phyloP scores from a whole-genome alignment of 768 basidiomycete genomes.

The Antrodiella citrinella region DNA sequence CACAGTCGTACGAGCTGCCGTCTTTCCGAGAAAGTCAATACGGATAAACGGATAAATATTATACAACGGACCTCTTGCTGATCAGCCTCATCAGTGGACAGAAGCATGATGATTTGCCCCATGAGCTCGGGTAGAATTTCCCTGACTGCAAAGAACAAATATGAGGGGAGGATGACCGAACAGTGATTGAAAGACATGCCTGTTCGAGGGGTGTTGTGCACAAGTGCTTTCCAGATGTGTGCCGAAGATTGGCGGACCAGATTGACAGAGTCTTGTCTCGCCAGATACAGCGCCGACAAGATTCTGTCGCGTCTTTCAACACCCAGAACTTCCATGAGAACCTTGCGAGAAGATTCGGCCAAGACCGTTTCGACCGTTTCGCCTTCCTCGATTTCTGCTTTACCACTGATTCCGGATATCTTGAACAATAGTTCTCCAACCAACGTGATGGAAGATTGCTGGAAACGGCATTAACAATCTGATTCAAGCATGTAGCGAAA shows the following conservation, averaged over 20 bases:
- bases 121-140: slow-evolving; percentile 88
- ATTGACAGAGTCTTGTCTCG: slow-evolving; percentile 87
- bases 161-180: slow-evolving; percentile 1
- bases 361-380: slow-evolving; percentile 57
- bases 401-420: slow-evolving; percentile 91
- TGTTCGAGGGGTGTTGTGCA: slow-evolving; percentile 88
- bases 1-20: slow-evolving; percentile 76
- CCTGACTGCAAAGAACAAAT: slow-evolving; percentile 44
- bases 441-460: slow-evolving; percentile 94
- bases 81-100: slow-evolving; percentile 74
- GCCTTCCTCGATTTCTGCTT: slow-evolving; percentile 74
- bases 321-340: slow-evolving; percentile 83
- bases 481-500: background rate
- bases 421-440: slow-evolving; percentile 96
- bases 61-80: slow-evolving; percentile 72
- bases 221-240: slow-evolving; percentile 97
- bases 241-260: slow-evolving; percentile 86
- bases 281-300: slow-evolving; percentile 83
- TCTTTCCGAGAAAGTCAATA: slow-evolving; percentile 35
- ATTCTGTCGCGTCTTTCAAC: slow-evolving; percentile 85
- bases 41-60: background rate
- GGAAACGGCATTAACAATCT: background rate
- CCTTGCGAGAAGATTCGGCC: slow-evolving; percentile 77
- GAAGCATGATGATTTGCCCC: slow-evolving; percentile 63
- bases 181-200: slow-evolving; percentile 35